Evolutionary conservation across 2,329 filamentous ascomycete species (phyloP), one percentile per base, ranked within the genome.

Genomic region (Pestalotiopsis sp.): DNA sequence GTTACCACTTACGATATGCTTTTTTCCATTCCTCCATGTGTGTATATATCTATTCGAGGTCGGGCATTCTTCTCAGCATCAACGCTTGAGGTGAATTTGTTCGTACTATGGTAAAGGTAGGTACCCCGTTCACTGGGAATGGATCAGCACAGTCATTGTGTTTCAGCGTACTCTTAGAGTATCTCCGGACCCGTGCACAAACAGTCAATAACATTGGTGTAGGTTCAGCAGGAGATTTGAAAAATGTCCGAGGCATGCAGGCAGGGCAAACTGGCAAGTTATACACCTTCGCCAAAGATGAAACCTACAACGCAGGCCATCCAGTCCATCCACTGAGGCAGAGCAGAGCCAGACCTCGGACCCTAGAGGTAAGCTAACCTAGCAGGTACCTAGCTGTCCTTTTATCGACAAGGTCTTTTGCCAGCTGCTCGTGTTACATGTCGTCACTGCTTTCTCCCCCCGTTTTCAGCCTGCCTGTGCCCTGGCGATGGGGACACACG

Each of bases 381-480:
- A 35, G 14, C 3, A 35, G 24, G 22, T 58, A 9, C 22, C 56
- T 35, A 26, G 26, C 22, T 58, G 56, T 58, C 56, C 56, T 58
- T 58, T 58, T 58, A 58, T 58, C 56, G 56, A 35, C 22, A 58
- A 35, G 44, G 44, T 52, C 44, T 52, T 52, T 20, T 52, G 44
- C 44, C 44, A 52, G 44, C 44, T 52, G 44, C 44, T 7, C 30
- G 7, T 9, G 30, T 35, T 20, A 39, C 30, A 61, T 61, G 58
- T 61, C 58, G 58, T 61, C 58, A 61, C 58, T 61, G 58, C 58
- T 61, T 60, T 60, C 40, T n/a, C 58, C 35, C 24, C 26, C n/a
- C 30, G 58, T 24, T 52, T 52, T 52, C 44, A 17, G 44, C 44
- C 20, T 52, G 14, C 44, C 14, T 52, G 14, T 61, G 26, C 56